Conservation (phyloP, 768 basidiomycete species). For the Kwoniella newhampshirensis region DNA sequence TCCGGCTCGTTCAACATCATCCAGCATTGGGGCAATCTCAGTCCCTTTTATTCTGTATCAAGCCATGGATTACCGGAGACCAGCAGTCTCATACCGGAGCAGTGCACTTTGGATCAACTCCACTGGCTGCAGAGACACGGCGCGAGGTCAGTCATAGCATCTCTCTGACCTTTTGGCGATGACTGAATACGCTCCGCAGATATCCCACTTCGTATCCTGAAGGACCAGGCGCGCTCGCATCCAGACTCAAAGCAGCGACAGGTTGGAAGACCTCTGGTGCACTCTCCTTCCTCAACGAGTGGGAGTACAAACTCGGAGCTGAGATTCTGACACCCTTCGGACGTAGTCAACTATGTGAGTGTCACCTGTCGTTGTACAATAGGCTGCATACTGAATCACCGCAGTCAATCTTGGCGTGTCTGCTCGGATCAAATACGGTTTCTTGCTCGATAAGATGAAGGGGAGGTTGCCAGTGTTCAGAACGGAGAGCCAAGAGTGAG, state of each 20-base stretch:
- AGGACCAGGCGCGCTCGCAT: constrained; percentile 34
- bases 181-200: constrained; percentile 11
- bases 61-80: constrained; percentile 48
- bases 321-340: constrained; percentile 88
- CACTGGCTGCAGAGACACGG: constrained; percentile 53
- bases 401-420: constrained; percentile 66
- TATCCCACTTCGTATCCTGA: constrained; percentile 44
- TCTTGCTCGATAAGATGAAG: constrained; percentile 71
- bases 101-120: constrained; percentile 41
- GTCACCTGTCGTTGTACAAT: not conserved
- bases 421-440: constrained; percentile 70
- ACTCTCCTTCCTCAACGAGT: constrained; percentile 75
- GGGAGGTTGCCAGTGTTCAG: constrained; percentile 71
- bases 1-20: constrained; percentile 42
- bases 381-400: not conserved
- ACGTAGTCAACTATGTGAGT: constrained; percentile 69
- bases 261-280: constrained; percentile 59
- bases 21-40: constrained; percentile 52
- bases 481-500: constrained; percentile 67
- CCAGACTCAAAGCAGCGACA: constrained; percentile 25
- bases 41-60: constrained; percentile 48
- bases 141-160: constrained; percentile 32
- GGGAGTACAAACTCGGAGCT: constrained; percentile 84
- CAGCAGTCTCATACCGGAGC: constrained; percentile 37
- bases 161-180: not conserved